A percentile compares a stretch with the other conserved stretches of the same genome.
Evolutionary conservation across 371 early-diverging fungal species (phyloP).

Genomic region (Mucor velutinosus): DNA sequence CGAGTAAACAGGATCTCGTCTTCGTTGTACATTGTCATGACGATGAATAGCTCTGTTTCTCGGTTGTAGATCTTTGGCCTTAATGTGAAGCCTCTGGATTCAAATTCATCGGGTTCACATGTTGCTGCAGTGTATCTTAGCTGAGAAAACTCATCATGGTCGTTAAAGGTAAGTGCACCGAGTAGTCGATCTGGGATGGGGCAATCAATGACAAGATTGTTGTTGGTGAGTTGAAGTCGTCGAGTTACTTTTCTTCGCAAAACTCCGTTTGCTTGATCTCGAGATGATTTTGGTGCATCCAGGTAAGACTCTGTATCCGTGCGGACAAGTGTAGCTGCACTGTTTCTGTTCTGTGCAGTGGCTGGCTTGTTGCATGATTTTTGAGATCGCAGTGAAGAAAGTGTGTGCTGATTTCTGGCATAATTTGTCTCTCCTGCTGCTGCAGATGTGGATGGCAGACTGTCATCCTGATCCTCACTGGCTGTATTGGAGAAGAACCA

Average conservation of each 20-base stretch:
- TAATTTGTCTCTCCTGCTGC: constrained; percentile 11
- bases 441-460: background rate
- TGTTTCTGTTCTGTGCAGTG: constrained; percentile 4
- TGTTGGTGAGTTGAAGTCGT: constrained; percentile 62
- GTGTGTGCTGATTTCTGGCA: constrained; percentile 19
- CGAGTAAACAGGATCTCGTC: constrained; percentile 68
- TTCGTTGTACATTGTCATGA: constrained; percentile 73
- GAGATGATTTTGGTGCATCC: constrained; percentile 16
- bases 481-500: constrained; percentile 13
- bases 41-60: constrained; percentile 83
- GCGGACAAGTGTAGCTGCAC: constrained; percentile 15
- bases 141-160: constrained; percentile 65
- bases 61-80: constrained; percentile 76
- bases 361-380: background rate
- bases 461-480: constrained; percentile 5
- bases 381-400: constrained; percentile 19
- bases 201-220: constrained; percentile 72
- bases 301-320: constrained; percentile 20
- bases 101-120: constrained; percentile 82
- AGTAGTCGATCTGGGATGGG: constrained; percentile 66
- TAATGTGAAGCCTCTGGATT: constrained; percentile 68
- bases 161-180: constrained; percentile 22
- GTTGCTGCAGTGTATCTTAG: constrained; percentile 81
- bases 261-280: background rate
- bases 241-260: constrained; percentile 23